Base-by-base conservation (phyloP, 1,284 basidiomycete genomes). In the Coniophora puteana region DNA sequence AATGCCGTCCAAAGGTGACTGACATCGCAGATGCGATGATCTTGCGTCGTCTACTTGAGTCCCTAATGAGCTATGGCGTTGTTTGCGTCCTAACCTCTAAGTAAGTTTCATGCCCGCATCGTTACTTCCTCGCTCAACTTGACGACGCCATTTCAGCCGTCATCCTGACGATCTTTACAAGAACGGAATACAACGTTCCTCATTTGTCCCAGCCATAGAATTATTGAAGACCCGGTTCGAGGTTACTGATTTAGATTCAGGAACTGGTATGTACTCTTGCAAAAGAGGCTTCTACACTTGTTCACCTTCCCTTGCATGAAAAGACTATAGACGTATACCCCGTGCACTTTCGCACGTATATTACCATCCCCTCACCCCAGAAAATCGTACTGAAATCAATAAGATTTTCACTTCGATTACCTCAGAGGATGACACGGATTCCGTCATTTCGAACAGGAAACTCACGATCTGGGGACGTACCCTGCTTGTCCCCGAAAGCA, bases 21-120 rank as follows among this genome's bases (percentile, higher is more conserved):
- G 95, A 99, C 65, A 99, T 99, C 51, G 95, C 91, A 14, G 94
- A 98, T 54, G 96, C 96, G 10, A 99, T 99, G 96, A 93, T 99
- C 46, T 74, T 99, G 23, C 76, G 95, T 21, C 79, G 92, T 38
- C 67, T 99, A 16, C 69, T 99, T 31, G 94, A 98, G 61, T 74
- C 77, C 20, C 67, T 99, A 51, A 71, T 93, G 39, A 83, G 84
- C 36, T 84, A 88, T 51, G 96, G 96, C 6, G 93, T 98, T 4
- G 83, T 99, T 18, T 90, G 83, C 54, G 85, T 99, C 34, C 90
- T 97, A 72, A 99, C 96, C 0, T 97, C 93, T 39, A 99, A 99
- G 93, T 95, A 49, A 59, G 81, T 64, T 5, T 11, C 30, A 17
- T 42, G 11, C 28, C 20, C 13, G 61, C 48, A 40, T 38, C 35